A percentile compares a stretch with the other conserved stretches of the same genome.
Evolutionary conservation across 2,329 filamentous ascomycete species (phyloP).

Genomic region (Aureobasidium sp.): DNA sequence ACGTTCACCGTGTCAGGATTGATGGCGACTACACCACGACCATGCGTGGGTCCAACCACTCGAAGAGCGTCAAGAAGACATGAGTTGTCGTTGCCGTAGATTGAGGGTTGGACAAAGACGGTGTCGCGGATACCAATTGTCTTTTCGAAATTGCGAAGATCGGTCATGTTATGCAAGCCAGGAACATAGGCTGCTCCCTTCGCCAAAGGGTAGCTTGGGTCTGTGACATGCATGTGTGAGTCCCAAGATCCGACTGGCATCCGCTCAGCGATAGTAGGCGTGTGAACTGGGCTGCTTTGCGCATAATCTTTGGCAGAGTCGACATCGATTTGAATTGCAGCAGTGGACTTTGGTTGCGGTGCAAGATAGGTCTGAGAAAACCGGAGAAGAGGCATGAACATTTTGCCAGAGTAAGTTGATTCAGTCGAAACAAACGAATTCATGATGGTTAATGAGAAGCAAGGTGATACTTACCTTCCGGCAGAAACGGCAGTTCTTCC

Average conservation of each 20-base stretch:
- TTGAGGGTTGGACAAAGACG: constrained; percentile 23
- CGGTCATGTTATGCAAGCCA: constrained; percentile 37
- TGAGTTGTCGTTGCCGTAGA: constrained; percentile 24
- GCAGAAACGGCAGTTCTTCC: not conserved
- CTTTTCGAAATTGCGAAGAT: constrained; percentile 34
- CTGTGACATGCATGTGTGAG: constrained; percentile 55
- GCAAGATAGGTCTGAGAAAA: not conserved
- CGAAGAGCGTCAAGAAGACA: constrained; percentile 24
- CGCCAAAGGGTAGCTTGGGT: constrained; percentile 44
- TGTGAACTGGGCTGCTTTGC: not conserved
- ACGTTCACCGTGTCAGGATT: constrained; percentile 18
- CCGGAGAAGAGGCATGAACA: not conserved
- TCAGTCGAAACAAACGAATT: not conserved
- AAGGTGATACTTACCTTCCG: not conserved
- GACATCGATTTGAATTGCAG: not conserved
- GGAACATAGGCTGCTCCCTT: constrained; percentile 44
- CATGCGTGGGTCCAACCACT: constrained; percentile 13
- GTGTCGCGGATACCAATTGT: constrained; percentile 20
- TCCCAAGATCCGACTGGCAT: constrained; percentile 48
- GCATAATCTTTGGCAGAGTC: not conserved
- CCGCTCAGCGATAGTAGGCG: constrained; percentile 7
- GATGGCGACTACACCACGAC: constrained; percentile 24
- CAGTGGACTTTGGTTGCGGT: not conserved
- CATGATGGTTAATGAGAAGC: not conserved
- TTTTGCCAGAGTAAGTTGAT: not conserved